Evolutionary conservation across 2,329 filamentous ascomycete species (phyloP), one percentile per base, ranked within the genome.

Genomic region (Furcasterigmium furcatum): DNA sequence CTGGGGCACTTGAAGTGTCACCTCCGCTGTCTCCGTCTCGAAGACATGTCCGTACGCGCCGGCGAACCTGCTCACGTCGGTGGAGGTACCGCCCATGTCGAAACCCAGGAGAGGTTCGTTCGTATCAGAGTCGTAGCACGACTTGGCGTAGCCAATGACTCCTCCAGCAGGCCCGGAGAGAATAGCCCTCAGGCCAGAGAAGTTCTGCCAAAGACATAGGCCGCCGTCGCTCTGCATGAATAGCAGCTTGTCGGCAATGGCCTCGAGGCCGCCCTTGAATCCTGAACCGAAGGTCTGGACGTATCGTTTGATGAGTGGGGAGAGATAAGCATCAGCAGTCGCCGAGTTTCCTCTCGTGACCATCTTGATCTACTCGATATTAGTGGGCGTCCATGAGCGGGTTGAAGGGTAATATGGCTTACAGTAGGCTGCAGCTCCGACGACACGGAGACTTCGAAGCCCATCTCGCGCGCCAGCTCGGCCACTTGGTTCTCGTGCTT

Each of bases 1-100:
- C 58, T 91, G 87, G 1, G 88, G 87, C 1, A 82, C 85, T 51
- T 91, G 87, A 10, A 91, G 88, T 2, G 85, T 85, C 2, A 91
- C 82, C 12, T 87, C 88, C 0, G 88, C 87, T 0, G 85, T 90
- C 0, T 85, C 89, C 0, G 85, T 89, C 57, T 90, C 87, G 49
- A 91, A 89, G 1, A 70, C 59, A 39, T 72, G 67, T 22, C 70
- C 68, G 25, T 66, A 66, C 2, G 60, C 58, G 2, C 69, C 68
- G 3, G 60, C 82, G 53, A 87, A 90, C 30, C 87, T 72, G 21
- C 82, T 87, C 9, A 89, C 84, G 58, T 90, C 86, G 2, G 87
- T 90, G 22, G 79, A 84, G 1, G 87, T 90, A n/a, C 87, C 87
- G 9, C 68, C 68, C 84, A 87, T 91, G 52, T 91, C 87, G 55